These are phyloP conservation scores for Amoebophrya sp. DNA, from an alignment of 169 alveolate genomes.

Conservation along the genomic window DNA sequence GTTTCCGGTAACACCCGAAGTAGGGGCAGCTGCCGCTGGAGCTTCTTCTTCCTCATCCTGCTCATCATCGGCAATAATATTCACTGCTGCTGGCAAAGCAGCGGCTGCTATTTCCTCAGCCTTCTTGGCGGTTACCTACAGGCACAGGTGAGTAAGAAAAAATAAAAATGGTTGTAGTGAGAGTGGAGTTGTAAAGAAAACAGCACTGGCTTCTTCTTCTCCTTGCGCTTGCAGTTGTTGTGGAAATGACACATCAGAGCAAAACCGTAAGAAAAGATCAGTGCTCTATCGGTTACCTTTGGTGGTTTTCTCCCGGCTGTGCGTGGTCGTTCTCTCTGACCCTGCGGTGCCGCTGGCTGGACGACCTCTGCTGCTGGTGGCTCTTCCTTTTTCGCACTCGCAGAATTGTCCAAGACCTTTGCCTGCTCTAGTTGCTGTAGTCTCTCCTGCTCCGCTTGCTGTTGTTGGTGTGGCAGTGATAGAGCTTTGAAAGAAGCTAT, in stretches of 20 bases:
- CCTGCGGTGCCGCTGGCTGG: slow-evolving; percentile 26
- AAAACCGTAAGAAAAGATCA: slow-evolving; percentile 28
- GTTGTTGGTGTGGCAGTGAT: too few species aligned
- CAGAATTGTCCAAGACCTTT: too few species aligned
- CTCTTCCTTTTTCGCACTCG: slow-evolving; percentile 26
- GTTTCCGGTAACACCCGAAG: neutral
- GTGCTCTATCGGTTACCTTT: slow-evolving; percentile 39
- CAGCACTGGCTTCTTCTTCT: too few species aligned
- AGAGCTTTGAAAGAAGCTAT: too few species aligned
- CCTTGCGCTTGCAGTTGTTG: too few species aligned
- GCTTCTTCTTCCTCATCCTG: slow-evolving; percentile 34
- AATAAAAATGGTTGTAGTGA: too few species aligned
- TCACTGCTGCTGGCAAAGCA: neutral
- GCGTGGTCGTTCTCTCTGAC: neutral
- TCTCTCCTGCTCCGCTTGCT: neutral
- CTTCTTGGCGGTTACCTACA: too few species aligned
- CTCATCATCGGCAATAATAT: slow-evolving; percentile 39
- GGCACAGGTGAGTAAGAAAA: too few species aligned
- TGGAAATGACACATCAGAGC: too few species aligned
- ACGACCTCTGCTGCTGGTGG: slow-evolving; percentile 32
- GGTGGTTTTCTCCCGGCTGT: slow-evolving; percentile 41
- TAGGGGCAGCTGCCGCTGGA: neutral
- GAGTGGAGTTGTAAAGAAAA: too few species aligned
- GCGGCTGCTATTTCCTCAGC: neutral
- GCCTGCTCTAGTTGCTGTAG: slow-evolving; percentile 29